Evolutionary conservation across 768 basidiomycete species (phyloP).

Genomic region (Lactifluus subvellereus): DNA sequence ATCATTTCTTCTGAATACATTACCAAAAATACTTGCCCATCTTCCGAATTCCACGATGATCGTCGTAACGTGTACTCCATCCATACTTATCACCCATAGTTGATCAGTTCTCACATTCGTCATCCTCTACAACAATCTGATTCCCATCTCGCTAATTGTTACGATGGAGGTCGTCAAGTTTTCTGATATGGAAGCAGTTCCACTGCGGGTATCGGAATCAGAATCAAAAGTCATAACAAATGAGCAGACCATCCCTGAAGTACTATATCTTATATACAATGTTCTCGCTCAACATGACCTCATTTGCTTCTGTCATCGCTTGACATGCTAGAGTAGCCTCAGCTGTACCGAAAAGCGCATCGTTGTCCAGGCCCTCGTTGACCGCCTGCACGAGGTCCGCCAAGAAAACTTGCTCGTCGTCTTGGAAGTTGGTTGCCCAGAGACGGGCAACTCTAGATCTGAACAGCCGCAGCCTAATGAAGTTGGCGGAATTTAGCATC

Average conservation of each 20-base stretch:
- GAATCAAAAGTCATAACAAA: background rate
- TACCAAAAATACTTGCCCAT: background rate
- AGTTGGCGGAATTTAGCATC: background rate
- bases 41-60: background rate
- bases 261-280: constrained; percentile 77
- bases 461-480: constrained; percentile 69
- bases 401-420: constrained; percentile 73
- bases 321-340: constrained; percentile 74
- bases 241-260: background rate
- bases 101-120: constrained; percentile 78
- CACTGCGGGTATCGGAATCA: too few relatives aligned
- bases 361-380: constrained; percentile 68
- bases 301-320: constrained; percentile 71
- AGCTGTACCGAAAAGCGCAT: constrained; percentile 67
- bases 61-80: background rate
- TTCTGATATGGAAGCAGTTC: background rate
- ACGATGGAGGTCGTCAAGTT: constrained; percentile 99
- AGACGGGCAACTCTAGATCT: constrained; percentile 67
- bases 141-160: constrained; percentile 97
- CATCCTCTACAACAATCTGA: constrained; percentile 98
- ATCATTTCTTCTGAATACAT: background rate
- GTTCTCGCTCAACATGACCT: constrained; percentile 85
- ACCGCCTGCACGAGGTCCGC: constrained; percentile 62
- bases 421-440: constrained; percentile 60
- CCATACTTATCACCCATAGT: background rate